These are phyloP conservation scores for Bipolaris zeicola DNA, from an alignment of 2,329 filamentous ascomycete genomes.

Conservation along the genomic window DNA sequence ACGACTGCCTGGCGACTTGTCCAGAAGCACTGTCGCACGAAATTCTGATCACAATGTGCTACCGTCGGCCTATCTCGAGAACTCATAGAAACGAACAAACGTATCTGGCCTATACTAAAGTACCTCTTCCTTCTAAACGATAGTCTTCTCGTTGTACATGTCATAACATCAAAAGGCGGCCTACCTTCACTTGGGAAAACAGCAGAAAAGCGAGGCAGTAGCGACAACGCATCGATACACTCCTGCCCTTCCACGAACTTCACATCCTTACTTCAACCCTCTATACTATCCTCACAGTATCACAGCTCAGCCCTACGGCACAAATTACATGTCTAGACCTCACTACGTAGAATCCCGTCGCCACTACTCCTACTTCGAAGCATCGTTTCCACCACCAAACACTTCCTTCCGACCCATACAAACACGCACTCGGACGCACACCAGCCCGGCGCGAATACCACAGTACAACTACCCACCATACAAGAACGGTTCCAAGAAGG, in stretches of 20 bases:
- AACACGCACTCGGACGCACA: not conserved
- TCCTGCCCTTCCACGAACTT: not conserved
- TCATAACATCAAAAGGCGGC: too few species aligned
- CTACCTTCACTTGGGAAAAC: not conserved
- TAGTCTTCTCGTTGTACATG: not conserved
- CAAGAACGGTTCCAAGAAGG: slow-evolving; percentile 1
- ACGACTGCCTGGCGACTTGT: slow-evolving; percentile 9
- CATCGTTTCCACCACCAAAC: not conserved
- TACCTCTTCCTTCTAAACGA: not conserved
- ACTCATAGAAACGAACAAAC: not conserved
- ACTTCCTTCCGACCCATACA: not conserved
- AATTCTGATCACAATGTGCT: slow-evolving; percentile 8
- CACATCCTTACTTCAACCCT: not conserved
- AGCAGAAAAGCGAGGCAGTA: slow-evolving; percentile 2
- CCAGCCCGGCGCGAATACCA: not conserved
- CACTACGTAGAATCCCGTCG: slow-evolving; percentile 1
- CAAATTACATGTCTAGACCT: slow-evolving; percentile 6
- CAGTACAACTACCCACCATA: not conserved
- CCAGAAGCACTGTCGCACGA: not conserved
- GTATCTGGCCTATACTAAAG: not conserved
- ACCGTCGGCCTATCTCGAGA: slow-evolving; percentile 1
- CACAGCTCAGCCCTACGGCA: slow-evolving; percentile 1
- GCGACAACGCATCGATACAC: slow-evolving; percentile 7
- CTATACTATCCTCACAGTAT: slow-evolving; percentile 1
- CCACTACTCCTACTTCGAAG: slow-evolving; percentile 7